Evolutionary conservation across 2,329 filamentous ascomycete species (phyloP).

Genomic region (Acrodontium crateriforme): DNA sequence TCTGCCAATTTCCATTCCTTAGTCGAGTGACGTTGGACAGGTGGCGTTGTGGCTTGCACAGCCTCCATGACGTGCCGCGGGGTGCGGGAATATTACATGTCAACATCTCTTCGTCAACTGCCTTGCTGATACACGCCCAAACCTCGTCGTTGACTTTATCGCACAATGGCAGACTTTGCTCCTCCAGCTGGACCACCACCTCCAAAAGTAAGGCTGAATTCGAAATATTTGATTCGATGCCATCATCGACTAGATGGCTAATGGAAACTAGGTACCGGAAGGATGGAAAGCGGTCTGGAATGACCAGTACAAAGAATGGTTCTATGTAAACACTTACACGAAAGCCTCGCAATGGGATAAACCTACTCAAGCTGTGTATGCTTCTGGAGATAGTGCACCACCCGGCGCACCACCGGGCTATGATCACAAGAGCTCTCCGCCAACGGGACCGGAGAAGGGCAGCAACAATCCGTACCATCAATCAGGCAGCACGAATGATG

Average conservation of each 20-base stretch:
- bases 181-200: constrained; percentile 18
- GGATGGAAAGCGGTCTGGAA: constrained; percentile 83
- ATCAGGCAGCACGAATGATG: constrained; percentile 40
- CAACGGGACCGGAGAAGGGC: constrained; percentile 32
- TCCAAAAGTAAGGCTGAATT: constrained; percentile 12
- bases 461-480: constrained; percentile 58
- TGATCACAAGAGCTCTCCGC: constrained; percentile 31
- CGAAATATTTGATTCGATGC: constrained; percentile 5
- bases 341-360: constrained; percentile 86
- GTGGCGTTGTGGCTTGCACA: too few relatives aligned
- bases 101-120: too few relatives aligned
- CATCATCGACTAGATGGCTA: constrained; percentile 1
- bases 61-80: too few relatives aligned
- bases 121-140: too few relatives aligned
- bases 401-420: constrained; percentile 57
- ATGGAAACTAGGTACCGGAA: constrained; percentile 50
- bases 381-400: constrained; percentile 27
- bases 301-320: constrained; percentile 82
- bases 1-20: too few relatives aligned
- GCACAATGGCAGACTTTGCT: constrained; percentile 23
- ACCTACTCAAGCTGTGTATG: constrained; percentile 45
- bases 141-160: too few relatives aligned
- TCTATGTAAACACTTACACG: constrained; percentile 80
- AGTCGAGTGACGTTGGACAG: too few relatives aligned
- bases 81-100: too few relatives aligned